Evolutionary conservation across 495 filamentous ascomycete species (phyloP), one percentile per base, ranked within the genome.

Genomic region (Aspergillus indologenus): DNA sequence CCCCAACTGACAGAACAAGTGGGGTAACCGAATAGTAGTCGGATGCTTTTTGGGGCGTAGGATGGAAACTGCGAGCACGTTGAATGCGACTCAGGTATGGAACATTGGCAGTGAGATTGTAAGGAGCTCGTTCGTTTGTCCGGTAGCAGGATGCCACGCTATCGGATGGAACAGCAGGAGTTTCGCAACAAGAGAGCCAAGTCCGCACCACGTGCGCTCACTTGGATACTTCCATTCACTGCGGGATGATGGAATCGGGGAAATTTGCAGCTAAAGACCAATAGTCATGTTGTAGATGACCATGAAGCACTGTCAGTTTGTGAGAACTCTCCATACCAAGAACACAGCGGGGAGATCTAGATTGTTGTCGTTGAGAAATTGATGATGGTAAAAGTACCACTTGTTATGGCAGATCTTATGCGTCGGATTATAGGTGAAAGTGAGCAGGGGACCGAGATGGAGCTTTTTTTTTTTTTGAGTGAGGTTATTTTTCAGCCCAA

Each of bases 311-410:
- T 74, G 63, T 63, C 54, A 47, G 57, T 64, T 50, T 61, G 61
- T 45, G 56, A 64, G 70, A 66, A 54, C 67, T 65, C 59, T 62
- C 61, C 64, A 72, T 73, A 57, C 68, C 68, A 68, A 65, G 68
- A 61, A 65, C 59, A 64, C 68, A 70, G 68, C 68, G 60, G 59
- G 26, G 65, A 69, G 71, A 64, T 64, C 34, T 59, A 71, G 64
- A 62, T 58, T 56, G 61, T 11, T 23, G 46, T 58, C 63, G 62
- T 54, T 65, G 64, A 52, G 53, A 59, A 63, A 54, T 64, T 69
- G 26, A 29, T 4, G 26, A 9, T 45, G 57, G 65, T 49, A 52
- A 57, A 58, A 43, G 45, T 31, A 47, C 34, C 34, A 40, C 34
- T 7, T 2, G 12, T 40, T 4, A 7, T 40, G 12, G 34, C 34